These are phyloP conservation scores for Agapanthus africanus DNA, from an alignment of 106 monocot species.

Conservation along the genomic window DNA sequence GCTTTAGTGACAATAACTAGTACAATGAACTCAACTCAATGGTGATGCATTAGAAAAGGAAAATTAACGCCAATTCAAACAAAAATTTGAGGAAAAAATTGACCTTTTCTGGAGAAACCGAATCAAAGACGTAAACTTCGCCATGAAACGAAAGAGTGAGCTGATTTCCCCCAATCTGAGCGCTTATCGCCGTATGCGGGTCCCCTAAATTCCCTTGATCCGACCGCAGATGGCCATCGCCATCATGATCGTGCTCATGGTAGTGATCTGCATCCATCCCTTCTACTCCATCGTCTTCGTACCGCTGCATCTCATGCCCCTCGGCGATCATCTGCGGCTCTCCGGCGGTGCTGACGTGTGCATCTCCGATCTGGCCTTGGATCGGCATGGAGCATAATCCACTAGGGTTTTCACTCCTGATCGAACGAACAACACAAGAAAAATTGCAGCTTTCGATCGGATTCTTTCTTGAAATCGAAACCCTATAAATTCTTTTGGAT, in stretches of 20 bases:
- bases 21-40: too few relatives aligned
- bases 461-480: not conserved
- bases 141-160: constrained; percentile 93
- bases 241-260: constrained; percentile 22
- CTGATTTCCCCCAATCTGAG: constrained; percentile 35
- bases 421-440: not conserved
- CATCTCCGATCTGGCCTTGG: constrained; percentile 17
- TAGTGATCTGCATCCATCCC: constrained; percentile 21
- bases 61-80: too few relatives aligned
- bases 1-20: too few relatives aligned
- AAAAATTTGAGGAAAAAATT: too few relatives aligned
- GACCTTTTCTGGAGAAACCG: constrained; percentile 96
- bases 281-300: not conserved
- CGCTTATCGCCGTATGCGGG: constrained; percentile 3
- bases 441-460: not conserved
- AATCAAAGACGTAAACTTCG: constrained; percentile 91
- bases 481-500: not conserved
- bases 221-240: constrained; percentile 12
- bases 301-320: not conserved
- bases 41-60: too few relatives aligned
- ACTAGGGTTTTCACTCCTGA: constrained; percentile 13
- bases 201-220: constrained; percentile 25
- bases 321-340: constrained; percentile 7
- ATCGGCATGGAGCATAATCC: not conserved
- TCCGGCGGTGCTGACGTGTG: not conserved